Evolutionary conservation across 805 yeast genomes (phyloP).

Genomic region (Lipomyces spencermartinsiae): DNA sequence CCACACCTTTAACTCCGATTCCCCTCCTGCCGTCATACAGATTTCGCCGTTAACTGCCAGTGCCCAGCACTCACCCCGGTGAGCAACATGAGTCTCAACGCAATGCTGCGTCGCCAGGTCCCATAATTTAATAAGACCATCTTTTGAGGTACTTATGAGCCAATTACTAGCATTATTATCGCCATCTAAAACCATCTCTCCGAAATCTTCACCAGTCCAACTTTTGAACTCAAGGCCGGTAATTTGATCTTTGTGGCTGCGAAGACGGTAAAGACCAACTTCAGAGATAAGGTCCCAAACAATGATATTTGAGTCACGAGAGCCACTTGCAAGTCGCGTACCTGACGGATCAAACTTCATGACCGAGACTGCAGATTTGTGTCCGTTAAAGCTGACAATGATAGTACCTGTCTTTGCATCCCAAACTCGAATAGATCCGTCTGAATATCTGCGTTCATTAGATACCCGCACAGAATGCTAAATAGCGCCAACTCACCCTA

Average conservation of each 20-base stretch:
- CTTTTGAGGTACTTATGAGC: constrained; percentile 80
- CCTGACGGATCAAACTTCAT: constrained; percentile 80
- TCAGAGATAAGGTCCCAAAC: constrained; percentile 97
- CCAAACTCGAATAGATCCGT: constrained; percentile 91
- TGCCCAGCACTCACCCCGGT: constrained; percentile 92
- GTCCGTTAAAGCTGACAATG: constrained; percentile 87
- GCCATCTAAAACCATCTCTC: constrained; percentile 29
- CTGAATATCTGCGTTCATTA: constrained; percentile 55
- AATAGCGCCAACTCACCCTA: constrained; percentile 56
- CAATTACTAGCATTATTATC: constrained; percentile 57
- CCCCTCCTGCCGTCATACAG: constrained; percentile 76
- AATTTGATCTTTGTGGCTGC: constrained; percentile 88
- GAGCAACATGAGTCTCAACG: constrained; percentile 93
- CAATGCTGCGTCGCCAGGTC: constrained; percentile 88
- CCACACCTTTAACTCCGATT: constrained; percentile 87
- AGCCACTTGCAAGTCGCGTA: constrained; percentile 84
- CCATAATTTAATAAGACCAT: constrained; percentile 93
- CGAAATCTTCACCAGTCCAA: constrained; percentile 36
- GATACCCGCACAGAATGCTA: not conserved
- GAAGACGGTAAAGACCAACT: constrained; percentile 81
- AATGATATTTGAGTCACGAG: constrained; percentile 81
- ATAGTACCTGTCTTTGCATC: constrained; percentile 82
- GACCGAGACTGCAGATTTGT: constrained; percentile 74
- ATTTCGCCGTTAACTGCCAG: constrained; percentile 57
- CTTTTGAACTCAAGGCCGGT: constrained; percentile 70